A percentile compares a stretch with the other conserved stretches of the same genome.
Evolutionary conservation across 2,329 filamentous ascomycete genomes (phyloP).

Genomic region (Botrytis medusae): DNA sequence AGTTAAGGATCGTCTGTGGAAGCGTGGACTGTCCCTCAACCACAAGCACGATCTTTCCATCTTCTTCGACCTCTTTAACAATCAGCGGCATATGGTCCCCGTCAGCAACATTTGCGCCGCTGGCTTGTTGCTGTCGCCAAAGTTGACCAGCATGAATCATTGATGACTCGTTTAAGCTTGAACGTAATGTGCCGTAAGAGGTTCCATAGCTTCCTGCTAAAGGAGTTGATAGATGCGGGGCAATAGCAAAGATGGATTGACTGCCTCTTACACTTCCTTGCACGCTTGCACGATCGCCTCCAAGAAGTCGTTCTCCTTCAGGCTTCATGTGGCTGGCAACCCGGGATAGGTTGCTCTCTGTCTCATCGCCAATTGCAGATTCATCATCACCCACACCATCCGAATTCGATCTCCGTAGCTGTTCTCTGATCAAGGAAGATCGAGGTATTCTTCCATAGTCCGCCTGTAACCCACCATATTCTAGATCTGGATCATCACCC

Average conservation of each 20-base stretch:
- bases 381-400: conserved; percentile 38
- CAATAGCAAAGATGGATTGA: conserved; percentile 56
- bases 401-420: conserved; percentile 46
- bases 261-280: conserved; percentile 41
- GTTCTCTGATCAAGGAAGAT: conserved; percentile 50
- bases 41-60: conserved; percentile 79
- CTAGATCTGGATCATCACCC: conserved; percentile 29
- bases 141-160: conserved; percentile 53
- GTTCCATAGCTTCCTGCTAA: conserved; percentile 71
- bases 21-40: conserved; percentile 93
- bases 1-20: conserved; percentile 95
- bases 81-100: conserved; percentile 71
- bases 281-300: conserved; percentile 31
- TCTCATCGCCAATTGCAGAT: conserved; percentile 22
- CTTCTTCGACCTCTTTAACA: conserved; percentile 87
- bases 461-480: conserved; percentile 34
- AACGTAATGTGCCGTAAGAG: conserved; percentile 55
- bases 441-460: conserved; percentile 32
- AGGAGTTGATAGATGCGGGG: conserved; percentile 63
- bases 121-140: conserved; percentile 50
- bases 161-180: conserved; percentile 42
- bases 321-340: conserved; percentile 45
- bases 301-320: conserved; percentile 25
- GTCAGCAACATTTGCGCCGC: conserved; percentile 47
- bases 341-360: conserved; percentile 28